Evolutionary conservation across 2,329 filamentous ascomycete genomes (phyloP).

Genomic region (Rutstroemia sp.): DNA sequence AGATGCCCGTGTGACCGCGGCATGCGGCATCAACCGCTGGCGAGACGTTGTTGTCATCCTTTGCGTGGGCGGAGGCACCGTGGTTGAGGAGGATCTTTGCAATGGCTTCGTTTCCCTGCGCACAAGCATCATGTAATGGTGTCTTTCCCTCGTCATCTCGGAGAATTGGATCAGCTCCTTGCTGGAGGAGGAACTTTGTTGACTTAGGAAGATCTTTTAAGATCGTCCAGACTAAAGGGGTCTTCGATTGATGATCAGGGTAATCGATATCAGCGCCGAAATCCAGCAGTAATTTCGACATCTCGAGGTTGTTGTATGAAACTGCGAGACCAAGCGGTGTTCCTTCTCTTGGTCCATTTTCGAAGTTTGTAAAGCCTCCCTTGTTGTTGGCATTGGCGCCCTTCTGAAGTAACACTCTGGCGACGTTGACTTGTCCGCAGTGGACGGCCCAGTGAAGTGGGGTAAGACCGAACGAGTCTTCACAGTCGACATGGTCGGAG

Average conservation of each 20-base stretch:
- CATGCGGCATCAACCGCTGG: not conserved
- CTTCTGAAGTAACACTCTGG: constrained; percentile 3
- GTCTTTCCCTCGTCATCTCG: constrained; percentile 5
- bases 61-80: not conserved
- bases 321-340: constrained; percentile 4
- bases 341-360: constrained; percentile 4
- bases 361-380: not conserved
- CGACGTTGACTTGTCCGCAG: not conserved
- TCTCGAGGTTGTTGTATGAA: constrained; percentile 7
- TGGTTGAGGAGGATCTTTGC: constrained; percentile 4
- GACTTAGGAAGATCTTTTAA: constrained; percentile 2
- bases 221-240: constrained; percentile 6
- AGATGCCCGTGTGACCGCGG: not conserved
- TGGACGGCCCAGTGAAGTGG: constrained; percentile 9
- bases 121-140: constrained; percentile 5
- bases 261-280: constrained; percentile 4
- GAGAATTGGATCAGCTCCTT: constrained; percentile 4
- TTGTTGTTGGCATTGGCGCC: constrained; percentile 7
- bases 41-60: constrained; percentile 1
- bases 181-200: constrained; percentile 15
- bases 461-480: constrained; percentile 7
- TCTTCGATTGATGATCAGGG: constrained; percentile 6
- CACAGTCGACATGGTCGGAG: constrained; percentile 2
- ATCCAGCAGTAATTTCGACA: constrained; percentile 5
- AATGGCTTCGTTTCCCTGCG: constrained; percentile 1